Evolutionary conservation across 2,329 filamentous ascomycete species (phyloP), one percentile per base, ranked within the genome.

Genomic region (Fusarium camptoceras): DNA sequence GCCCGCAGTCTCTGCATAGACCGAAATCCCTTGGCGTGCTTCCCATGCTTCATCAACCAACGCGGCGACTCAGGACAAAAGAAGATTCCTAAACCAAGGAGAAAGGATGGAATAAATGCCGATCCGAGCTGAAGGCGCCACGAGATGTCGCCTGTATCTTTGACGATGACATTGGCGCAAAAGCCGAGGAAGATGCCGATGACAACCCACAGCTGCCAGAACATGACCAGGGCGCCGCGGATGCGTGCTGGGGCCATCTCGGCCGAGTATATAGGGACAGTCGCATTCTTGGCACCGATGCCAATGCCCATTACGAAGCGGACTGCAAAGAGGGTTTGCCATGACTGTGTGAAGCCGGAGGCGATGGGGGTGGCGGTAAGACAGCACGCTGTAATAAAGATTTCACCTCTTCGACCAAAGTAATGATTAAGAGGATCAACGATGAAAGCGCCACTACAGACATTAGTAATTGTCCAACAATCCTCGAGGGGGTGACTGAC

Each of bases 191-290:
- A 76, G 57, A 75, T 74, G 14, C 76, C 89, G n/a, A 66, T 20
- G 10, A 71, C 76, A 48, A 79, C 76, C 75, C 78, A 80, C 11
- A 80, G 73, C 65, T 80, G 85, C 92, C 92, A 95, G 70, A 89
- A 90, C 92, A 95, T 94, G 70, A 94, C 92, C 5, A 95, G 83
- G 14, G 90, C 91, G 68, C 91, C 91, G 70, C 91, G 86, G 53
- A 92, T 88, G 2, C 83, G 76, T 2, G 90, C 87, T 0, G 91
- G 91, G 0, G 89, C 86, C 64, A 88, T 91, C 76, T 94, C 92
- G 3, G 92, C 91, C 0, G 90, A 89, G 74, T 92, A 94, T 42
- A 94, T 89, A 0, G 92, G 92, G 0, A 91, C 87, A 0, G 84
- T 88, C 2, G 85, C 85, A 22, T 87, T 86, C 76, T 92, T 91